Base-by-base conservation (phyloP, 2,329 filamentous ascomycete species). In the Colletotrichum trifolii region DNA sequence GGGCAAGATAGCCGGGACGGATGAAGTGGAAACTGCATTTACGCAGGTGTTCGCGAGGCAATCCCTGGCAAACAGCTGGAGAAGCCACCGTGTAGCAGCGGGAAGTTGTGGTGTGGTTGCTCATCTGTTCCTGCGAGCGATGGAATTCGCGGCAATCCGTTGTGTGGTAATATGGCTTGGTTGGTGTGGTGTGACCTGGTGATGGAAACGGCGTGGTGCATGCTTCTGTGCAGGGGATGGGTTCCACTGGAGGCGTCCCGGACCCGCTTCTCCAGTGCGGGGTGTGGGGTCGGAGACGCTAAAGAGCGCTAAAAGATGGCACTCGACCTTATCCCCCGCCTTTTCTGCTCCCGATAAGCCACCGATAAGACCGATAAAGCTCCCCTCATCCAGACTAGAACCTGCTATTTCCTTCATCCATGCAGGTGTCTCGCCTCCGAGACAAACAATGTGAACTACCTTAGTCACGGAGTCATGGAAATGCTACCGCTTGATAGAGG, bases 161-260 rank as follows among this genome's bases (percentile, higher is more conserved):
- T n/a, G 42, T 25, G 42, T 43, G 42, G 42, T 43, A 15, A 15
- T 8, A 43, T 13, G 40, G 12, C 40, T 43, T 13, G 13, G 42
- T 40, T 34, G 43, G 33, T 43, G 53, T 57, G 58, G 58, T 56
- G 52, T 62, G 53, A 65, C 58, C 25, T 62, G 63, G 47, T 57
- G 53, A 42, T 48, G 63, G 47, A 63, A 56, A 42, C 57, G 63
- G 63, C 53, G 35, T 53, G 59, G 17, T 49, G 58, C 63, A 62
- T 57, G 58, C 60, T 61, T 60, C 48, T 33, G 46, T 63, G 58
- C 63, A 65, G 63, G 52, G 58, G 57, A 66, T 35, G 45, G 62
- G 62, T 60, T 40, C 15, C 45, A 46, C 33, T 38, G 46, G 46
- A 34, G 33, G 35, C 62, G 17, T 36, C 45, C 40, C 38, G 45